Percentiles rank a stretch among this genome's conserved stretches.
phyloP scores from a whole-genome alignment of 257 asterid species.

The Paraleonurus japonicus region DNA sequence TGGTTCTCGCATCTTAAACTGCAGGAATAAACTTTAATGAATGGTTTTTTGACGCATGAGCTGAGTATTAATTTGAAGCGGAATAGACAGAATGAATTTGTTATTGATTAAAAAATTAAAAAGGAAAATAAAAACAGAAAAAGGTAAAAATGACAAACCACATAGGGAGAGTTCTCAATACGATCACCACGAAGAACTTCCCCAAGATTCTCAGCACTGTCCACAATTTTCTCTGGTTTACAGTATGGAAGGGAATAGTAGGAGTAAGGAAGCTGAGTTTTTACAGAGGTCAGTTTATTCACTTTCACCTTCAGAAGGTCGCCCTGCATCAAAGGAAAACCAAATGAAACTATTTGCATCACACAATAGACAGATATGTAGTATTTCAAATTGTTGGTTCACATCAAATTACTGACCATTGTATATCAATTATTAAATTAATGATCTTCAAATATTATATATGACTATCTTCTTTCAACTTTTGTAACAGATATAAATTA shows the following conservation, averaged over 20 bases:
- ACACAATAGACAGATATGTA: background rate
- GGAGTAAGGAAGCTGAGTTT: slow-evolving; percentile 64
- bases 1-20: slow-evolving; percentile 66
- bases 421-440: background rate
- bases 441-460: background rate
- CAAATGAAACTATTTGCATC: slow-evolving; percentile 9
- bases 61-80: background rate
- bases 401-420: background rate
- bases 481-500: background rate
- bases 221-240: slow-evolving; percentile 51
- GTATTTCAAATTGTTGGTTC: background rate
- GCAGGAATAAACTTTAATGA: slow-evolving; percentile 26
- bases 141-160: slow-evolving; percentile 33
- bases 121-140: background rate
- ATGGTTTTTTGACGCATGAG: slow-evolving; percentile 6
- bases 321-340: slow-evolving; percentile 39
- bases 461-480: background rate
- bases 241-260: slow-evolving; percentile 61
- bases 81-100: background rate
- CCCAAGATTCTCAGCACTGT: slow-evolving; percentile 70
- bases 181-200: slow-evolving; percentile 79
- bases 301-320: slow-evolving; percentile 62
- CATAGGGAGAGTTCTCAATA: slow-evolving; percentile 67
- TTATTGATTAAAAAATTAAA: background rate
- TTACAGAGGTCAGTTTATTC: slow-evolving; percentile 57